Percentiles rank a stretch among this genome's conserved stretches.
Evolutionary conservation across 495 filamentous ascomycete genomes (phyloP).

Genomic region (Podospora conica): DNA sequence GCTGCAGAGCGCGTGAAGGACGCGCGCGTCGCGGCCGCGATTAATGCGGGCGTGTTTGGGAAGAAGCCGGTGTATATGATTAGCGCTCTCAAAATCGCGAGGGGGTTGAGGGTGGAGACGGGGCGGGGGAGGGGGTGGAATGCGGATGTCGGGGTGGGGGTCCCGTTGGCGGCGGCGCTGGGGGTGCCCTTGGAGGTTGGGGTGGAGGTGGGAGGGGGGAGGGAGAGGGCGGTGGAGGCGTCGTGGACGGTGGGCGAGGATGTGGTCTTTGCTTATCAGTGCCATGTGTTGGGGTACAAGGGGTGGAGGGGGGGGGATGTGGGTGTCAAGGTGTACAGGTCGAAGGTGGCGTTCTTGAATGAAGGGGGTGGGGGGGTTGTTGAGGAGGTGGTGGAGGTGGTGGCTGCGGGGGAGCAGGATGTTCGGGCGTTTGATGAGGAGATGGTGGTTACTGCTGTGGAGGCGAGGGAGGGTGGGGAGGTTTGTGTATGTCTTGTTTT

Average conservation of each 20-base stretch:
- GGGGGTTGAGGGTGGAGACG: background rate
- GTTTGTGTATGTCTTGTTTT: constrained; percentile 1
- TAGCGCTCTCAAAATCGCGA: background rate
- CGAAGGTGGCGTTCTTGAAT: background rate
- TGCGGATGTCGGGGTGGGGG: background rate
- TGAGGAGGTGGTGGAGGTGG: background rate
- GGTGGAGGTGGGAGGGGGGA: too few species aligned
- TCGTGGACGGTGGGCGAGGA: background rate
- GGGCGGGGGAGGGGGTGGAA: background rate
- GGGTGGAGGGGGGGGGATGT: background rate
- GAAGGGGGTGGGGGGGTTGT: background rate
- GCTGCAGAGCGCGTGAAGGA: background rate
- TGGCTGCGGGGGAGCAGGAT: background rate
- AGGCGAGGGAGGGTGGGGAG: background rate
- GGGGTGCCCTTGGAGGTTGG: background rate
- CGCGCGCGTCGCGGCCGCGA: background rate
- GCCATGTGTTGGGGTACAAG: background rate
- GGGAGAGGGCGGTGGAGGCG: background rate
- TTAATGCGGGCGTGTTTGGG: background rate
- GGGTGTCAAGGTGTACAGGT: background rate
- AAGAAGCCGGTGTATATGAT: constrained; percentile 2
- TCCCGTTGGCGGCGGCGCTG: background rate
- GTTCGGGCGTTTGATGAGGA: background rate
- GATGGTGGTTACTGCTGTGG: background rate
- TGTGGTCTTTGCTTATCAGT: constrained; percentile 3